Conservation (phyloP, 352 stramenopile species). For the Phytopythium oedochilum region DNA sequence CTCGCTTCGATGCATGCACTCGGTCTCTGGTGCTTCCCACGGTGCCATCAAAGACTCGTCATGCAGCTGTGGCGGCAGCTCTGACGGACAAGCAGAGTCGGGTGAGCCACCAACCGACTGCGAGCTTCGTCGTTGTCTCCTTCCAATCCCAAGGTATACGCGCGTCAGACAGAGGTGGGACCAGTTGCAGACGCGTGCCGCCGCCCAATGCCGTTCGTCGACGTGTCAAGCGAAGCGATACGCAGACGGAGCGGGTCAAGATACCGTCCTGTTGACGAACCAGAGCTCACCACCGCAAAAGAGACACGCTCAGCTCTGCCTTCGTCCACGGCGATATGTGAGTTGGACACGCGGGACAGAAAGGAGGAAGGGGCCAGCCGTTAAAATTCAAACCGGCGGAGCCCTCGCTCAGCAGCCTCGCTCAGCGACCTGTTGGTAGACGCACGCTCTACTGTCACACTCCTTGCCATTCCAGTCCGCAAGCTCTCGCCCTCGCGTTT, state of each 20-base stretch:
- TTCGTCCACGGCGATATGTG: too few relatives aligned
- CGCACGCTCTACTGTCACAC: background rate
- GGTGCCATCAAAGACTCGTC: too few relatives aligned
- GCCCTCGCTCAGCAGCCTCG: background rate
- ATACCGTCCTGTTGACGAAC: background rate
- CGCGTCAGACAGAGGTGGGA: too few relatives aligned
- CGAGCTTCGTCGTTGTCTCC: too few relatives aligned
- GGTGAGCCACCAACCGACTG: too few relatives aligned
- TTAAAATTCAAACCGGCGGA: background rate
- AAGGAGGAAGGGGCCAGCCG: background rate
- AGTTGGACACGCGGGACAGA: too few relatives aligned
- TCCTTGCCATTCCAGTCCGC: background rate
- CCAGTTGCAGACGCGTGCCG: constrained; percentile 1
- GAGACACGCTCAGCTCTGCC: background rate
- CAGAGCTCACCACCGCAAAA: background rate
- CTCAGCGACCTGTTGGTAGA: background rate
- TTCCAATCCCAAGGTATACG: too few relatives aligned
- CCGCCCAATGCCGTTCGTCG: background rate
- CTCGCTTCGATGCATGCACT: too few relatives aligned
- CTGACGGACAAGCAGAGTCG: background rate
- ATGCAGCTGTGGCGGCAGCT: background rate
- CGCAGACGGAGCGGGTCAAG: background rate
- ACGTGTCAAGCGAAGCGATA: background rate
- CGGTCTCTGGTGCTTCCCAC: too few relatives aligned
- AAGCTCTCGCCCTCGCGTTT: too few relatives aligned